Percentiles rank a stretch among this genome's conserved stretches.
Conservation (phyloP, 2,329 filamentous ascomycete species). For the Sphaceloma murrayae region DNA sequence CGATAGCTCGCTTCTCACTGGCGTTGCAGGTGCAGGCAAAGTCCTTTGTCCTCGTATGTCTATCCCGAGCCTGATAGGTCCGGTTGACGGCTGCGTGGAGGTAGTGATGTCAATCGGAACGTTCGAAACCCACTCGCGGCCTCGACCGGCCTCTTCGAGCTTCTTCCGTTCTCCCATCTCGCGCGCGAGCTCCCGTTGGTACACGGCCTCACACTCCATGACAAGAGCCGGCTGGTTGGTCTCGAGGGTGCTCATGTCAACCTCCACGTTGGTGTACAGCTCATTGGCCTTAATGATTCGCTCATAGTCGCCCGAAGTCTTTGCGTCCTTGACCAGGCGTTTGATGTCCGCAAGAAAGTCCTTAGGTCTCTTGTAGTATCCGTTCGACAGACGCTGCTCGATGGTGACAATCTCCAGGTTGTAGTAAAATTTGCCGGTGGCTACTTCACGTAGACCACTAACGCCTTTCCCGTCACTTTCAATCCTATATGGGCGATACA, state of each 20-base stretch:
- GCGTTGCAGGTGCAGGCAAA: slow-evolving; percentile 41
- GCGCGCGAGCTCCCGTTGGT: slow-evolving; percentile 60
- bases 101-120: slow-evolving; percentile 32
- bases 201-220: slow-evolving; percentile 71
- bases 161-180: slow-evolving; percentile 45
- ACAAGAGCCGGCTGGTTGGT: slow-evolving; percentile 52
- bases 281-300: slow-evolving; percentile 81
- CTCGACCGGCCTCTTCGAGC: slow-evolving; percentile 55
- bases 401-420: slow-evolving; percentile 90
- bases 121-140: slow-evolving; percentile 36
- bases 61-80: slow-evolving; percentile 51
- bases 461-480: slow-evolving; percentile 70
- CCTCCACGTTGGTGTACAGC: slow-evolving; percentile 83
- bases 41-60: slow-evolving; percentile 46
- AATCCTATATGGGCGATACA: slow-evolving; percentile 66
- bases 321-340: slow-evolving; percentile 73
- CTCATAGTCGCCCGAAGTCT: slow-evolving; percentile 71
- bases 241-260: slow-evolving; percentile 75
- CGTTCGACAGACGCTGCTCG: slow-evolving; percentile 92
- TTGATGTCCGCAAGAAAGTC: slow-evolving; percentile 87
- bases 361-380: slow-evolving; percentile 82
- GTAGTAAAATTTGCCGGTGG: slow-evolving; percentile 79
- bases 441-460: slow-evolving; percentile 63
- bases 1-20: slow-evolving; percentile 49
- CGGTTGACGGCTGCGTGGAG: slow-evolving; percentile 35